These are phyloP conservation scores for Polyplosphaeria fusca DNA, from an alignment of 495 filamentous ascomycete species.

Conservation along the genomic window DNA sequence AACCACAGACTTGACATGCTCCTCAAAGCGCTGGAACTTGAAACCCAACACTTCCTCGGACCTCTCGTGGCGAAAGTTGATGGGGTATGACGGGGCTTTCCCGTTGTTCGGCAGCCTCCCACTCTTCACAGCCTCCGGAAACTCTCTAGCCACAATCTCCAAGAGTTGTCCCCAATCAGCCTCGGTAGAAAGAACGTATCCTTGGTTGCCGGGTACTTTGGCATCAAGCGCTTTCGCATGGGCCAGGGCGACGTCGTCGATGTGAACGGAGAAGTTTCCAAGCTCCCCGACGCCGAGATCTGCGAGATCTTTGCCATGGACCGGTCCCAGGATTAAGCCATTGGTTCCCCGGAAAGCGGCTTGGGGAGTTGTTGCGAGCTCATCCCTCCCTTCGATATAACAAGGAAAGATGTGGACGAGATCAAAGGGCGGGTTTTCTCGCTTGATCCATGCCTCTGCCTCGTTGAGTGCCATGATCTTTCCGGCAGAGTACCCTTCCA, in stretches of 20 bases:
- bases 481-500: slow-evolving; percentile 40
- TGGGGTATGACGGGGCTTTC: neutral
- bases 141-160: slow-evolving; percentile 11
- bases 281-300: too few relatives aligned
- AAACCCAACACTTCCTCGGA: slow-evolving; percentile 17
- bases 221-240: slow-evolving; percentile 25
- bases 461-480: slow-evolving; percentile 44
- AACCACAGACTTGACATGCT: slow-evolving; percentile 7
- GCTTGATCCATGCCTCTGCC: slow-evolving; percentile 44
- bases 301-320: neutral
- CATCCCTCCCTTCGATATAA: slow-evolving; percentile 47
- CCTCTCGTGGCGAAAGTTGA: slow-evolving; percentile 6
- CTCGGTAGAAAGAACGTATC: slow-evolving; percentile 4
- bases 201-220: slow-evolving; percentile 20
- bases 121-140: slow-evolving; percentile 7
- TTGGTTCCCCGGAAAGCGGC: slow-evolving; percentile 32
- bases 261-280: too few relatives aligned
- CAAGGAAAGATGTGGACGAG: slow-evolving; percentile 49
- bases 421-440: slow-evolving; percentile 47
- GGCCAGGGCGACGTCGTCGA: slow-evolving; percentile 24
- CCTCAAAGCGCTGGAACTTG: slow-evolving; percentile 12
- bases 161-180: slow-evolving; percentile 7
- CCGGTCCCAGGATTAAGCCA: neutral
- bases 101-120: slow-evolving; percentile 19
- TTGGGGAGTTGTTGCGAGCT: slow-evolving; percentile 39